Evolutionary conservation across 331 rosid genomes (phyloP).

Genomic region (Acacia concinna): DNA sequence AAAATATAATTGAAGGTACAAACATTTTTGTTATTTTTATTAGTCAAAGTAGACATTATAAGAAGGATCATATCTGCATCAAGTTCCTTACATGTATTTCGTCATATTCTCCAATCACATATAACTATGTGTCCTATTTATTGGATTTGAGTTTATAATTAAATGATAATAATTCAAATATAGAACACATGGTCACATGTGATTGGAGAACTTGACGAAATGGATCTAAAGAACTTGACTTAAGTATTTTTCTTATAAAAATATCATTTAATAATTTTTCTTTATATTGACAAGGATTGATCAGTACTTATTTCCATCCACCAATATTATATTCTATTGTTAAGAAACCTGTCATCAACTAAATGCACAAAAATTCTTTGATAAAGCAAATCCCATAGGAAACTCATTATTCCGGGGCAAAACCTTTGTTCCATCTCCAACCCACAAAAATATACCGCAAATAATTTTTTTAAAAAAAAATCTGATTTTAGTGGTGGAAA

Average conservation of each 20-base stretch:
- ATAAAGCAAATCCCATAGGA: background rate
- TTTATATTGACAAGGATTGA: background rate
- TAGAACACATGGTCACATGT: no score
- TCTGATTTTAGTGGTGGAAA: slow-evolving; percentile 17
- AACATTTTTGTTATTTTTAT: no score
- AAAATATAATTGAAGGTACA: no score
- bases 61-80: no score
- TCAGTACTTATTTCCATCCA: background rate
- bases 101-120: no score
- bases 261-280: background rate
- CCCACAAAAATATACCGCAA: background rate
- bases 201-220: no score
- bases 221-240: no score
- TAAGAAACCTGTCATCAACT: background rate
- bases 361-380: background rate
- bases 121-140: no score
- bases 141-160: no score
- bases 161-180: no score
- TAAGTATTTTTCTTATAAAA: no score
- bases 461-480: background rate
- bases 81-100: no score
- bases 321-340: background rate
- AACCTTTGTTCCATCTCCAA: background rate
- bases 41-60: background rate
- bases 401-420: background rate